phyloP scores from a whole-genome alignment of 2,329 filamentous ascomycete genomes.

The Cladophialophora exuberans region DNA sequence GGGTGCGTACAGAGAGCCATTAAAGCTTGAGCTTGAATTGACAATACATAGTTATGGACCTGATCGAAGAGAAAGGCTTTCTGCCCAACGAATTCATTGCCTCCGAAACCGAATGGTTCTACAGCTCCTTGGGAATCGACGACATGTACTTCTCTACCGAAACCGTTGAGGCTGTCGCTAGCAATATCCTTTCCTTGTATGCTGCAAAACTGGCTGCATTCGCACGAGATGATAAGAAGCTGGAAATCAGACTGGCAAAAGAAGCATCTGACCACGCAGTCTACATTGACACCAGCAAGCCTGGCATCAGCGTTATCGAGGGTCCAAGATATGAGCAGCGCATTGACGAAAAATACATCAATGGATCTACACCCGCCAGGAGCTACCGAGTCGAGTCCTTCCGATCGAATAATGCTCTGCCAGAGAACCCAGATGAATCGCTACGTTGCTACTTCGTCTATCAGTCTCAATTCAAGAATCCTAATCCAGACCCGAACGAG shows the following conservation, averaged over 20 bases:
- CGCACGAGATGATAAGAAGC: conserved; percentile 86
- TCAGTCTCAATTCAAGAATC: conserved; percentile 85
- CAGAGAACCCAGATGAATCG: conserved; percentile 74
- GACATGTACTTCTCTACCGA: conserved; percentile 98
- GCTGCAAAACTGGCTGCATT: conserved; percentile 95
- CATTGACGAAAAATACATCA: conserved; percentile 93
- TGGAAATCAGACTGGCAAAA: conserved; percentile 95
- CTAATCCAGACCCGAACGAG: conserved; percentile 73
- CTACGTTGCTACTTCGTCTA: conserved; percentile 99
- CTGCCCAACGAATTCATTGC: conserved; percentile 83
- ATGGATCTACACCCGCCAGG: conserved; percentile 70
- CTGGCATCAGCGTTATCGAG: conserved; percentile 73
- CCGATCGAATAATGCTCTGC: conserved; percentile 82
- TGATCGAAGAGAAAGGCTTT: conserved; percentile 78
- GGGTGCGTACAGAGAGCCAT: conserved; percentile 54
- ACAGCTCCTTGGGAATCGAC: conserved; percentile 95
- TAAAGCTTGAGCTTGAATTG: conserved; percentile 32
- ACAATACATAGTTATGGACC: conserved; percentile 69
- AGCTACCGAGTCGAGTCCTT: conserved; percentile 96
- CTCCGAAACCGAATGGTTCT: conserved; percentile 92
- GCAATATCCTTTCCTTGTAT: conserved; percentile 93
- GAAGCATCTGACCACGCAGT: conserved; percentile 93
- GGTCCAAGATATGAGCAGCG: conserved; percentile 93
- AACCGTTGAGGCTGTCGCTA: conserved; percentile 81
- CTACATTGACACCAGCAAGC: conserved; percentile 96